Evolutionary conservation across 495 filamentous ascomycete genomes (phyloP).

Genomic region (Astrothelium subdiscretum): DNA sequence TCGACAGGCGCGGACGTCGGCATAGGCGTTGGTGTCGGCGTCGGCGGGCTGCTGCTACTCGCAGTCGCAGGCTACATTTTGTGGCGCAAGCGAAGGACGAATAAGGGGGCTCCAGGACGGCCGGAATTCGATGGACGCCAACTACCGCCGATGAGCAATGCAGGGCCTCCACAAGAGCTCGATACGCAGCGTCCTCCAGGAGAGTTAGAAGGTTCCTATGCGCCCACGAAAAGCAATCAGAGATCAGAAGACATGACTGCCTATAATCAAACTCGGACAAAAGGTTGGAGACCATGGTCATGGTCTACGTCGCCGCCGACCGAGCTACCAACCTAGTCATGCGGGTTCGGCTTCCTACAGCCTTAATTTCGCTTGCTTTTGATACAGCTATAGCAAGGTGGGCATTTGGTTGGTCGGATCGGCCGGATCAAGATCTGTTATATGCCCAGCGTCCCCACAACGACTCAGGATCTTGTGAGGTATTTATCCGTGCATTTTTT

Average conservation of each 20-base stretch:
- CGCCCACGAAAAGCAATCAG: background rate
- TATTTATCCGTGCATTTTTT: no score
- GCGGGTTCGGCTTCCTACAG: no score
- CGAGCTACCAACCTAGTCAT: background rate
- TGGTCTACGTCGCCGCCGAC: background rate
- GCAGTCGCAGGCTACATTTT: background rate
- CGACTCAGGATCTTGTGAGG: no score
- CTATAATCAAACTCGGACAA: background rate
- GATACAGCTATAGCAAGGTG: no score
- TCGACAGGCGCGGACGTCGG: background rate
- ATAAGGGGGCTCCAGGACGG: background rate
- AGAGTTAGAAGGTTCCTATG: background rate
- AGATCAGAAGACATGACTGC: background rate
- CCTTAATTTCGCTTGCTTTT: no score
- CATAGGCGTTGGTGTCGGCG: background rate
- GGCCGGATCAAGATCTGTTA: no score
- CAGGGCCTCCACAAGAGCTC: background rate
- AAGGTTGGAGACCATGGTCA: background rate
- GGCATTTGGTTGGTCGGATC: no score
- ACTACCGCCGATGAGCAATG: background rate
- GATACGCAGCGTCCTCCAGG: background rate
- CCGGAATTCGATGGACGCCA: background rate
- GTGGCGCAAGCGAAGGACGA: background rate
- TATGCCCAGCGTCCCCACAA: no score
- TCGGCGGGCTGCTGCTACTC: background rate